Base-by-base conservation (phyloP, 176 grass and related monocot species). In the Melocanna baccifera region DNA sequence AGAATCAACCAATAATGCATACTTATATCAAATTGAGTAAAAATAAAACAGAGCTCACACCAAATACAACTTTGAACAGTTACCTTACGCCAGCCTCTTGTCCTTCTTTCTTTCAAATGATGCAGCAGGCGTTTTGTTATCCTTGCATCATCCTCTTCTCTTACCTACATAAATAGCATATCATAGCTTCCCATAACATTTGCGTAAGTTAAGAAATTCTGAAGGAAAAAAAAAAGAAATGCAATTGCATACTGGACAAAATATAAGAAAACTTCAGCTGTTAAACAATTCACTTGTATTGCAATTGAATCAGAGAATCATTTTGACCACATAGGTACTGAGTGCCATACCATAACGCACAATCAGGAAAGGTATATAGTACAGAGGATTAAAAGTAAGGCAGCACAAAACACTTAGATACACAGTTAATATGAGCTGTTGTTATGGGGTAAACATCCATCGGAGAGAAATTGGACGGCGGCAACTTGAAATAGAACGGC, bases 101-200 rank as follows among this genome's bases (percentile, higher is more conserved):
- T 89, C 80, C 86, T 90, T 61, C 83, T 83, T 84, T 83, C 75
- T 84, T 96, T 92, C 89, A 89, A 89, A 88, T 83, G 89, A 55
- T 40, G 78, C 77, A 75, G 88, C 58, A 98, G 82, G 48, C 84
- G 91, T 84, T 76, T 96, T 73, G 84, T 89, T 67, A 79, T 62
- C 73, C 90, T 93, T 82, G 79, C 88, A 86, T 98, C 96, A 85
- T 98, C 91, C 47, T 98, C 96, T 89, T 98, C 96, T 77, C 81
- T 75, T 66, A 98, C 89, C 96, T 98, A 77, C 70, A 85, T 56
- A 78, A 32, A 89, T 26, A 52, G 71, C 51, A 87, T 14, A 34
- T 41, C 63, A 34, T 34, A 68, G 28, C 39, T 70, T 83, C 37
- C 67, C 20, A 56, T 62, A 74, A 79, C 43, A 87, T 43, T 34